Base-by-base conservation (phyloP, 1,284 basidiomycete genomes). In the Chondrostereum purpureum region DNA sequence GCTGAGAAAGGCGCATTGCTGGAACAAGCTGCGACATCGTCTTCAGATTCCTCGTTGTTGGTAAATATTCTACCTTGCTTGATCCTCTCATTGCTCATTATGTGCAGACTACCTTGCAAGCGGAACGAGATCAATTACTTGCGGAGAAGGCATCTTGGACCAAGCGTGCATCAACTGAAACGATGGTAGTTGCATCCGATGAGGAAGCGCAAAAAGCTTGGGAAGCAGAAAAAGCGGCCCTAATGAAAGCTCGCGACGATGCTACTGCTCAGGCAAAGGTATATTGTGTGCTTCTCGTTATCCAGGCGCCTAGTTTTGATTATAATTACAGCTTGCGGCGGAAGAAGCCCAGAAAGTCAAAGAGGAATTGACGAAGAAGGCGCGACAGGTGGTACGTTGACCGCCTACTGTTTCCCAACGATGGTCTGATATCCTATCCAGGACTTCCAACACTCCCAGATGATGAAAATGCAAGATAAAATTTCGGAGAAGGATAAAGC, bases 101-200 rank as follows among this genome's bases (percentile, higher is more conserved):
- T 14, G 12, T 36, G 14, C 43, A 87, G 84, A 64, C 71, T 42
- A 53, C 69, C 24, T 58, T 87, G n/a, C 70, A 64, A 22, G 68
- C 70, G 24, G 83, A 88, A 56, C 69, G 77, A 22, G 82, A 86
- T 52, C 67, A 64, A 41, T 60, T 87, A 3, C 60, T 80, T 18
- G 68, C 68, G 1, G 83, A 86, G 55, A 86, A 78, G 56, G 70
- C 72, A 35, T 57, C 66, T 5, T 75, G 69, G 73, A 53, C 54
- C 18, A n/a, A n/a, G n/a, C n/a, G n/a, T n/a, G 55, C 24, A 49
- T 55, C 24, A 24, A 47, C 46, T 21, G 55, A 61, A 43, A 35
- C 57, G 11, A 43, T 50, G 20, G 31, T 58, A 5, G 47, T 62
- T 34, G 55, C 63, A 3, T 54, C 63, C 16, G 48, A 59, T 2